These are phyloP conservation scores for Trichosporon ovoides DNA, from an alignment of 1,284 basidiomycete species.

Conservation along the genomic window DNA sequence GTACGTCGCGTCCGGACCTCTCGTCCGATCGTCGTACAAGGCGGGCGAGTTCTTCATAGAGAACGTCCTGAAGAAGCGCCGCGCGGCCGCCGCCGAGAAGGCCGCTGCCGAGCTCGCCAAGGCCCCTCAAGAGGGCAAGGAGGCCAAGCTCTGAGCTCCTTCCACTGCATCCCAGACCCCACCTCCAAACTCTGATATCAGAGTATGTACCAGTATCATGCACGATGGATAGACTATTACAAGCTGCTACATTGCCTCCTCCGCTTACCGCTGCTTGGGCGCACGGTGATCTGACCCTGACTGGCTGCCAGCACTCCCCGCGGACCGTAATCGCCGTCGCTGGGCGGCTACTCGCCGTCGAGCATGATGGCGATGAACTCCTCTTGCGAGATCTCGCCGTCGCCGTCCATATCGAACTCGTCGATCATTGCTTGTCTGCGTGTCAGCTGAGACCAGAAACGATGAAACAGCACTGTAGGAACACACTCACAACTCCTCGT, in stretches of 20 bases:
- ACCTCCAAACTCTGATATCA: no score
- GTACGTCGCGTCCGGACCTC: constrained; percentile 93
- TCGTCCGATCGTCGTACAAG: constrained; percentile 96
- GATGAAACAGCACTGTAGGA: neutral
- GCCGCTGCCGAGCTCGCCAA: constrained; percentile 33
- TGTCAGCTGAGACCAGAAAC: constrained; percentile 4
- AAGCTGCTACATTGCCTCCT: no score
- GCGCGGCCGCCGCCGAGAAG: constrained; percentile 36
- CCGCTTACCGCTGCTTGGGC: no score
- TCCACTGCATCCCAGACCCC: no score
- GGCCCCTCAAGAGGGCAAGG: neutral
- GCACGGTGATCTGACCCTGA: neutral
- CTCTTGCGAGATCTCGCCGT: constrained; percentile 84
- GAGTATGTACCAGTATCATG: no score
- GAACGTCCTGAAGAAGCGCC: constrained; percentile 62
- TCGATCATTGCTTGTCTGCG: constrained; percentile 98
- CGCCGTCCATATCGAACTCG: constrained; percentile 98
- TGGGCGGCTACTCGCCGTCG: constrained; percentile 63
- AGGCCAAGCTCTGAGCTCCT: neutral
- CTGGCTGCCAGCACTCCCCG: neutral
- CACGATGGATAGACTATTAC: neutral
- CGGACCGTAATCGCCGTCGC: neutral
- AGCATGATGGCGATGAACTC: constrained; percentile 78
- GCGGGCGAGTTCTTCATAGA: constrained; percentile 90
- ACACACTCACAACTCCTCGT: constrained; percentile 84